Percentiles rank a stretch among this genome's conserved stretches.
These are phyloP conservation scores for Spongiforma sp. DNA, from an alignment of 1,284 basidiomycete species.

Conservation along the genomic window DNA sequence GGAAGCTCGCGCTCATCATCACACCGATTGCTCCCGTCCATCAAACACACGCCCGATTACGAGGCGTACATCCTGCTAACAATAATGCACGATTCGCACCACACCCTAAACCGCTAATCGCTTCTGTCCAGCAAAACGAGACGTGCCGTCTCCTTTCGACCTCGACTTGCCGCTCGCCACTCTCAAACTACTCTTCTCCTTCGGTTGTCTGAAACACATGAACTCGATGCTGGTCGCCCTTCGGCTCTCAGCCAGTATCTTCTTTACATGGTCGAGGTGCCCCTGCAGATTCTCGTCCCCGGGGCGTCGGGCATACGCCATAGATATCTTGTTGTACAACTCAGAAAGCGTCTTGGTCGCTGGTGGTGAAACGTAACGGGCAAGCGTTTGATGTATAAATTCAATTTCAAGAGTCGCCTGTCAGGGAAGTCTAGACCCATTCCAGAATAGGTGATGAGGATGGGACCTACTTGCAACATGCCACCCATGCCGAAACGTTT, in stretches of 20 bases:
- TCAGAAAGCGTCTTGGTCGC: slow-evolving; percentile 87
- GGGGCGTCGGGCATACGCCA: slow-evolving; percentile 82
- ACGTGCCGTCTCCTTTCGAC: slow-evolving; percentile 21
- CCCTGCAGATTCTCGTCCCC: slow-evolving; percentile 84
- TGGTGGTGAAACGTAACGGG: slow-evolving; percentile 81
- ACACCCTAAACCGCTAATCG: slow-evolving; percentile 13
- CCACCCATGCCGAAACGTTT: slow-evolving; percentile 96
- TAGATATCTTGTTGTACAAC: slow-evolving; percentile 94
- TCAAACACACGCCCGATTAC: too few species aligned
- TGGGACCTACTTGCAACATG: slow-evolving; percentile 86
- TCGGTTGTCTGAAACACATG: slow-evolving; percentile 83
- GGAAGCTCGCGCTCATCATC: too few species aligned
- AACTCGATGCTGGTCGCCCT: slow-evolving; percentile 95
- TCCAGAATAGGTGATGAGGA: neutral
- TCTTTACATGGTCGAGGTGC: slow-evolving; percentile 93
- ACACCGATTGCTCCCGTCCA: too few species aligned
- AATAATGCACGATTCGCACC: neutral
- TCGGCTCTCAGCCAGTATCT: slow-evolving; percentile 85
- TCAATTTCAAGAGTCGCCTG: slow-evolving; percentile 99
- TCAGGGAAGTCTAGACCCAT: neutral
- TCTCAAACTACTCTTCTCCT: slow-evolving; percentile 41
- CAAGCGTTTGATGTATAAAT: slow-evolving; percentile 96
- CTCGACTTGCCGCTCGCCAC: slow-evolving; percentile 21
- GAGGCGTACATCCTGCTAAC: too few species aligned
- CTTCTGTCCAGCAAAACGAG: slow-evolving; percentile 30